Conservation (phyloP, 805 yeast species). For the Monosporozyma aquatica region DNA sequence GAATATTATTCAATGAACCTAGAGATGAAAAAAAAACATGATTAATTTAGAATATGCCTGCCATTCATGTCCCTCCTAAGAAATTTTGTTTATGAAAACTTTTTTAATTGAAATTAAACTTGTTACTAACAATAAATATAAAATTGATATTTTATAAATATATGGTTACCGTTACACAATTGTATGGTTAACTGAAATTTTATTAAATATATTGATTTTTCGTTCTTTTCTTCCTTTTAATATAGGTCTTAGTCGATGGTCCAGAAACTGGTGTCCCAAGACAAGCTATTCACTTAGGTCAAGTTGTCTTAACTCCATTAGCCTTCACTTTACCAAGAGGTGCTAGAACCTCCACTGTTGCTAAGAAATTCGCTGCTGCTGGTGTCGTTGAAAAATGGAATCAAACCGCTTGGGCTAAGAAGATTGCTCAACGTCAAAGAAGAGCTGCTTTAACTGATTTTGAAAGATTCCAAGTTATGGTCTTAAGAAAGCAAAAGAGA, state of each 20-base stretch:
- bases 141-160: too few relatives aligned
- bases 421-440: constrained; percentile 89
- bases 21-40: too few relatives aligned
- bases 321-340: constrained; percentile 92
- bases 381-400: constrained; percentile 87
- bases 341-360: constrained; percentile 73
- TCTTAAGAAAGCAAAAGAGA: constrained; percentile 95
- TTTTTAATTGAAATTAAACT: too few relatives aligned
- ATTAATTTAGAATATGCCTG: too few relatives aligned
- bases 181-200: too few relatives aligned
- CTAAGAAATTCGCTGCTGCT: constrained; percentile 90
- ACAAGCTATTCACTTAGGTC: constrained; percentile 82
- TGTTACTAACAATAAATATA: too few relatives aligned
- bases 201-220: too few relatives aligned
- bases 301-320: constrained; percentile 87
- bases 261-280: constrained; percentile 83
- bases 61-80: too few relatives aligned
- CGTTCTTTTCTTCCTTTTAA: constrained; percentile 1
- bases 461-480: constrained; percentile 98
- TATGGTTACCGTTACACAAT: too few relatives aligned
- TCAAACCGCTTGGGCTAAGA: constrained; percentile 93
- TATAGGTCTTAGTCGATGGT: constrained; percentile 87
- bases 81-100: too few relatives aligned
- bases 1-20: too few relatives aligned
- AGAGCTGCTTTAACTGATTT: constrained; percentile 92